Evolutionary conservation across 78 protist species (phyloP), one percentile per base, ranked within the genome.

Genomic region (Dictyostelium intermedium): DNA sequence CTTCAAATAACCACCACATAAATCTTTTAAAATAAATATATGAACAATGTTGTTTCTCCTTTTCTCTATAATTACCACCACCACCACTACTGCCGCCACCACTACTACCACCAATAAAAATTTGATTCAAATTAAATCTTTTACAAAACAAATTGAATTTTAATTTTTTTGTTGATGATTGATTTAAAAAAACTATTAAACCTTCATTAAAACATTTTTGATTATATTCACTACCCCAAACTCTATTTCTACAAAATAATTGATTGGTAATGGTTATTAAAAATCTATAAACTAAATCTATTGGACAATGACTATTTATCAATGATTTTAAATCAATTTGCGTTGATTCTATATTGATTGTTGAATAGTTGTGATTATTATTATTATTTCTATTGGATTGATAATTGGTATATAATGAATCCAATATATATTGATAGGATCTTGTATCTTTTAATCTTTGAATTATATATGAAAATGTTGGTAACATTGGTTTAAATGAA

Each of bases 1-100:
- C 69, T 35, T 80, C 69, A 80, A 80, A 80, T 41, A 80, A 10
- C 84, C 84, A 80, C 84, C 84, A 80, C 27, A 47, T 47, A 16
- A 80, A 80, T 16, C 84, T 80, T 30, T 35, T 47, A 18, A 80
- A 41, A n/a, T 77, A 77, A 20, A 56, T 56, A 4, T 5, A 20
- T 4, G 66, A 56, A 20, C 66, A 56, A 56, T 56, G n/a, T n/a
- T n/a, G n/a, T n/a, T n/a, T n/a, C n/a, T n/a, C n/a, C n/a, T n/a
- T n/a, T n/a, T n/a, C n/a, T n/a, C n/a, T n/a, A n/a, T n/a, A n/a
- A n/a, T n/a, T n/a, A n/a, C n/a, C n/a, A n/a, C n/a, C n/a, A n/a
- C n/a, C n/a, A n/a, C n/a, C n/a, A n/a, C n/a, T n/a, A n/a, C n/a
- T n/a, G n/a, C n/a, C n/a, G n/a, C n/a, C n/a, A n/a, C n/a, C n/a